Base-by-base conservation (phyloP, 2,329 filamentous ascomycete species). In the Pseudopithomyces maydicus region DNA sequence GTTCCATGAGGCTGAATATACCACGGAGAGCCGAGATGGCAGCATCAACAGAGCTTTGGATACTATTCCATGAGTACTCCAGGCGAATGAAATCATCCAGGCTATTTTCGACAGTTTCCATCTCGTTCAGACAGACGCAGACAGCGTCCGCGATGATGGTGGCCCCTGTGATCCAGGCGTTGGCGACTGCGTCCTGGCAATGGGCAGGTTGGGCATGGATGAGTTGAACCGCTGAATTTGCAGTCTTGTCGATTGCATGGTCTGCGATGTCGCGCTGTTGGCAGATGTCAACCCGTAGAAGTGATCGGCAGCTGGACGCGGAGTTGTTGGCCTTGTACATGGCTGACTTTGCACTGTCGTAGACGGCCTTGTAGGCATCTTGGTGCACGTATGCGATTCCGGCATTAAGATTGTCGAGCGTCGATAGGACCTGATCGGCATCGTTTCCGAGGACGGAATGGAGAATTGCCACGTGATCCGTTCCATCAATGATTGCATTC, bases 121-220 rank as follows among this genome's bases (percentile, higher is more conserved):
- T 75, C 48, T 80, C 68, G 36, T 73, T 69, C 39, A 79, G 62
- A 23, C 78, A 75, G 17, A 80, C 74, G 52, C 77, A 73, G 22
- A 80, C 74, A 15, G 77, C 77, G 55, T 81, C 79, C 11, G 78
- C 77, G 33, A 81, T 73, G 61, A 81, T 77, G 3, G 78, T 79
- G 2, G 74, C 68, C 8, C 79, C 79, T 1, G 73, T 77, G 33
- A 81, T 77, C 75, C 78, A 80, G 8, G 78, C 75, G 39, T 79
- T 78, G 6, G 77, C 77, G 7, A 78, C 71, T 2, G 71, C 71
- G 6, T 81, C 78, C 53, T 80, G 77, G 33, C 71, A 72, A 17
- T 75, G 60, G 8, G 52, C 52, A 12, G 77, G 74, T 60, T 80
- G 77, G n/a, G 72, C 65, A 51, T 80, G 70, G 57, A 81, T 80